A percentile compares a stretch with the other conserved stretches of the same genome.
Evolutionary conservation across 1,139 yeast species (phyloP).

Genomic region (Geotrichum klebahnii): DNA sequence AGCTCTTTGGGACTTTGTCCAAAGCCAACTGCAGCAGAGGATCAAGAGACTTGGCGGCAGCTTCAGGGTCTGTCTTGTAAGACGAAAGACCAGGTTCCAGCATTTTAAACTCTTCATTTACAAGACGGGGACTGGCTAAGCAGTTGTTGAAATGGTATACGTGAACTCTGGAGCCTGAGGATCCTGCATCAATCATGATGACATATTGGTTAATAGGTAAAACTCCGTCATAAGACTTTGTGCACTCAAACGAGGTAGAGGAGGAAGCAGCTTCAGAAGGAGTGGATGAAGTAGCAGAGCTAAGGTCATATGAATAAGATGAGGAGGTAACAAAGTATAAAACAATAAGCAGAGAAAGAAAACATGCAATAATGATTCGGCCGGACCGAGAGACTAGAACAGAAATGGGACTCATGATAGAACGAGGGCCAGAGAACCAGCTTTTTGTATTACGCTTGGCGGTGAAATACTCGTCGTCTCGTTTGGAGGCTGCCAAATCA

Average conservation of each 20-base stretch:
- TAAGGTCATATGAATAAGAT: background rate
- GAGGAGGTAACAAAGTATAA: slow-evolving; percentile 14
- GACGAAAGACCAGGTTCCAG: slow-evolving; percentile 87
- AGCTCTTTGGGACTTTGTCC: slow-evolving; percentile 64
- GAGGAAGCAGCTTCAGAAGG: background rate
- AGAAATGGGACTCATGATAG: background rate
- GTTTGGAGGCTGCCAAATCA: background rate
- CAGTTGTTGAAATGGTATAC: slow-evolving; percentile 80
- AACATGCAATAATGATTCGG: slow-evolving; percentile 13
- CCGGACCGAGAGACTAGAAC: slow-evolving; percentile 16
- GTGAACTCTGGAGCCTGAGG: slow-evolving; percentile 91
- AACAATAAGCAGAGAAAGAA: slow-evolving; percentile 7
- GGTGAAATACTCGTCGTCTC: background rate
- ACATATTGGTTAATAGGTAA: slow-evolving; percentile 52
- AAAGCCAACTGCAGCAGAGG: slow-evolving; percentile 72
- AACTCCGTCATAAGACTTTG: slow-evolving; percentile 38
- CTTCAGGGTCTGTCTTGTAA: slow-evolving; percentile 70
- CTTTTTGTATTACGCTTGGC: background rate
- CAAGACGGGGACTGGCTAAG: slow-evolving; percentile 68
- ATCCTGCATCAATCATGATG: slow-evolving; percentile 90
- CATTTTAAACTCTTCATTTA: slow-evolving; percentile 81
- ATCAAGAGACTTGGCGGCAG: slow-evolving; percentile 86
- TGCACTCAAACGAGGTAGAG: slow-evolving; percentile 29
- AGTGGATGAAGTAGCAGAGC: background rate
- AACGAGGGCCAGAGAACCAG: too few species aligned